Percentiles rank a stretch among this genome's conserved stretches.
Conservation (phyloP, 164 flowering plant genomes). For the Magnolia sinica region DNA sequence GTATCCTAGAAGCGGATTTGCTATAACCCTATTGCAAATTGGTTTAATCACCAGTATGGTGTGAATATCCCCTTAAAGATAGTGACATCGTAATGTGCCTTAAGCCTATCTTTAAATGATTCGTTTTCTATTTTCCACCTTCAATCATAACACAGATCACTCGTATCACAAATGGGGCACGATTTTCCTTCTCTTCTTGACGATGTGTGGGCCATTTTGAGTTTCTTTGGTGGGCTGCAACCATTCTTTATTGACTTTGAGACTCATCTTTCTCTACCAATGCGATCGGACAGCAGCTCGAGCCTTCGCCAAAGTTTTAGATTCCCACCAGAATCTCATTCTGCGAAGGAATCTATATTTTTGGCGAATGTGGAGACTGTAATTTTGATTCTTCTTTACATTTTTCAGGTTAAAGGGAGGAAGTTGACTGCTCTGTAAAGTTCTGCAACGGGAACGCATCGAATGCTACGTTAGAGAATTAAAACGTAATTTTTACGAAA, state of each 20-base stretch:
- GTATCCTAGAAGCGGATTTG: too few relatives aligned
- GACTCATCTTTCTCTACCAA: neutral
- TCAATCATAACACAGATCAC: neutral
- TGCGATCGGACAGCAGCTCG: too few relatives aligned
- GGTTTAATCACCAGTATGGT: too few relatives aligned
- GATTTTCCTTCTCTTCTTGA: neutral
- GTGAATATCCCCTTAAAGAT: too few relatives aligned
- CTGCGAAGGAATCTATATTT: neutral
- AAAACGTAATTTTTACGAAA: too few relatives aligned
- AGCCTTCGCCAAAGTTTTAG: neutral
- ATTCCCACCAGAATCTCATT: neutral
- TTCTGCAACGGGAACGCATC: constrained; percentile 11
- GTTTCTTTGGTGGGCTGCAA: neutral
- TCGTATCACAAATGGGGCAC: constrained; percentile 4
- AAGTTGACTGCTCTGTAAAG: constrained; percentile 10
- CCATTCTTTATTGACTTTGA: neutral
- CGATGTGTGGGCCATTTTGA: neutral
- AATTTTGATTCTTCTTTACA: neutral
- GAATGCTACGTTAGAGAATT: neutral
- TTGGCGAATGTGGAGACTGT: neutral
- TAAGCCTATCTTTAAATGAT: too few relatives aligned
- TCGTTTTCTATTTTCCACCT: too few relatives aligned
- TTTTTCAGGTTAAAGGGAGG: neutral
- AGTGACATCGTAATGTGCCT: too few relatives aligned
- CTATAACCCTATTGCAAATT: too few relatives aligned